Conservation (phyloP, 2,329 filamentous ascomycete species). For the Conoideocrella luteorostrata region DNA sequence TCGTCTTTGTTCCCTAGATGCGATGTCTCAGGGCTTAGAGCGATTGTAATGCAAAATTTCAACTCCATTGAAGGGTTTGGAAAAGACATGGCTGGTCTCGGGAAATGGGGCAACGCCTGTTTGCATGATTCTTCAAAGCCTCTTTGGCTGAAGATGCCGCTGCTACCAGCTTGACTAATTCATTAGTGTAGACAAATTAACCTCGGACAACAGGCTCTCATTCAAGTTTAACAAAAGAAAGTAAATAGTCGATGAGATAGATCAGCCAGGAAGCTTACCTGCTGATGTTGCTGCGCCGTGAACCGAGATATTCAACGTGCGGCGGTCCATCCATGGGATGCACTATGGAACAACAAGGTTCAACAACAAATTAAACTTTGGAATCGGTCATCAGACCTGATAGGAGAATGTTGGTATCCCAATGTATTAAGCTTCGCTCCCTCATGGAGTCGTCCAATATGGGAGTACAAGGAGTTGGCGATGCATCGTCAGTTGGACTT, state of each 20-base stretch:
- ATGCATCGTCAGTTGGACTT: conserved; percentile 23
- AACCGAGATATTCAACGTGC: conserved; percentile 6
- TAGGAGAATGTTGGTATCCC: conserved; percentile 23
- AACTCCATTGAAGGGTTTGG: conserved; percentile 41
- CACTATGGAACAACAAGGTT: neutral
- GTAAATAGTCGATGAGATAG: too few relatives aligned
- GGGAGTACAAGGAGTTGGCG: conserved; percentile 18
- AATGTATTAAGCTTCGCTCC: conserved; percentile 16
- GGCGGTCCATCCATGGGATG: conserved; percentile 1
- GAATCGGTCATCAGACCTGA: conserved; percentile 5
- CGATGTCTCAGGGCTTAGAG: conserved; percentile 35
- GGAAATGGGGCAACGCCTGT: conserved; percentile 32
- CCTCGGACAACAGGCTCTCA: too few relatives aligned
- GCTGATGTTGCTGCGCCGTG: conserved; percentile 10
- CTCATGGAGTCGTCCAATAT: conserved; percentile 10
- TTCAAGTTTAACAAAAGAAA: too few relatives aligned
- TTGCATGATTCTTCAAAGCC: conserved; percentile 33
- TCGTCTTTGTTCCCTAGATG: conserved; percentile 36
- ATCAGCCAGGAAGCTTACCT: conserved; percentile 4
- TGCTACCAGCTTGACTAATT: neutral
- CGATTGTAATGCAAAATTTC: conserved; percentile 44
- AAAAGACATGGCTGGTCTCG: conserved; percentile 35
- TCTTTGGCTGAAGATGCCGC: conserved; percentile 13
- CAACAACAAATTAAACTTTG: neutral
- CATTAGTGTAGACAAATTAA: too few relatives aligned